Evolutionary conservation across 2,329 filamentous ascomycete genomes (phyloP).

Genomic region (Colletotrichum spinosum): DNA sequence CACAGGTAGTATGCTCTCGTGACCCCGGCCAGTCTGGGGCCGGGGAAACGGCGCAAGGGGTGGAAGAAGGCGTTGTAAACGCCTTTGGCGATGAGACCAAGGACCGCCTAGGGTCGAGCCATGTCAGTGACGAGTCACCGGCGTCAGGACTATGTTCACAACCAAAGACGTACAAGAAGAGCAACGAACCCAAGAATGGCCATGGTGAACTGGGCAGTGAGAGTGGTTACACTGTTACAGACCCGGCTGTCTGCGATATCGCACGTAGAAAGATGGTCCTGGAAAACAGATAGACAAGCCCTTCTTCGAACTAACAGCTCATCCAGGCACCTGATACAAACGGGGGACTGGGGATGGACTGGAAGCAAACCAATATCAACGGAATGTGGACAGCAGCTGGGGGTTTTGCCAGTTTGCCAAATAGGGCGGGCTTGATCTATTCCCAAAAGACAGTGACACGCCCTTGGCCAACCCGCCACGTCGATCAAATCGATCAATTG

Average conservation of each 20-base stretch:
- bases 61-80: slow-evolving; percentile 46
- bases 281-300: background rate
- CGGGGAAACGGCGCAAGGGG: slow-evolving; percentile 45
- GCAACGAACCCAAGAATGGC: slow-evolving; percentile 8
- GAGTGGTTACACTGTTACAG: background rate
- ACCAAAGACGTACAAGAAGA: slow-evolving; percentile 10
- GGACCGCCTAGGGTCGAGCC: slow-evolving; percentile 6
- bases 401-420: background rate
- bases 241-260: slow-evolving; percentile 13
- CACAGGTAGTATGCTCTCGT: slow-evolving; percentile 32
- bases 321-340: slow-evolving; percentile 2
- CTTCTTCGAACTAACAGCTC: background rate
- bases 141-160: background rate
- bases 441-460: too few species aligned
- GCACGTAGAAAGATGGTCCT: background rate
- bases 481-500: too few species aligned
- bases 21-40: slow-evolving; percentile 42
- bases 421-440: background rate
- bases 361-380: background rate
- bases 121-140: slow-evolving; percentile 14
- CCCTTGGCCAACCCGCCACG: too few species aligned
- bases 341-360: background rate
- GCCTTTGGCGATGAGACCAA: slow-evolving; percentile 24
- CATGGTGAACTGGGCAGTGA: slow-evolving; percentile 16
- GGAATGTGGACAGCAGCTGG: slow-evolving; percentile 4